phyloP scores from a whole-genome alignment of 2,329 filamentous ascomycete species.

The Diaporthe sp. region DNA sequence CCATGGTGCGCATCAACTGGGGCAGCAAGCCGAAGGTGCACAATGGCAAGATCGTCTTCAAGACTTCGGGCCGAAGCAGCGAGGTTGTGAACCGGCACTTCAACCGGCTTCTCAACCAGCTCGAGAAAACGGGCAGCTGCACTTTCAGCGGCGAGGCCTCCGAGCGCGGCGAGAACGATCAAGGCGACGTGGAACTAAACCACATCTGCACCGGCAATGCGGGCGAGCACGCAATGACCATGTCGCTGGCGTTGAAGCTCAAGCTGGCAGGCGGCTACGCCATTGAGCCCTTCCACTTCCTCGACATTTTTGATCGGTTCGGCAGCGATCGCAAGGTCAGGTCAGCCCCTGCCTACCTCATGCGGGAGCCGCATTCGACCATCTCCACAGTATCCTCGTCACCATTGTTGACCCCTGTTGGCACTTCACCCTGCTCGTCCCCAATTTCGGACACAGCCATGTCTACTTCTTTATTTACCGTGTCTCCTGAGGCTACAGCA shows the following conservation, averaged over 20 bases:
- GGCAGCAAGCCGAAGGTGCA: constrained; percentile 49
- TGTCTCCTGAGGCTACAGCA: neutral
- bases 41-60: constrained; percentile 44
- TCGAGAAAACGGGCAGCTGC: constrained; percentile 29
- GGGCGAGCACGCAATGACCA: constrained; percentile 51
- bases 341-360: neutral
- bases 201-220: constrained; percentile 50
- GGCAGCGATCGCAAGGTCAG: constrained; percentile 18
- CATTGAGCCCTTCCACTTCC: constrained; percentile 50
- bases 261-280: constrained; percentile 49
- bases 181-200: constrained; percentile 24
- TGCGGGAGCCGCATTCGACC: neutral
- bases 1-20: constrained; percentile 51
- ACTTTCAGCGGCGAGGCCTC: constrained; percentile 17
- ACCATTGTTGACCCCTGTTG: neutral
- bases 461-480: neutral
- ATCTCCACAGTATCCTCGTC: constrained; percentile 25
- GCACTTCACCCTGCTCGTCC: constrained; percentile 15
- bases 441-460: neutral
- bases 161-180: neutral
- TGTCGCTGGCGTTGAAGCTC: constrained; percentile 51
- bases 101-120: constrained; percentile 43
- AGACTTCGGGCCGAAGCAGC: constrained; percentile 47
- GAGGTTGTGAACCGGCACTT: constrained; percentile 49
- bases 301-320: constrained; percentile 46